Base-by-base conservation (phyloP, 371 early-diverging fungal genomes). In the Chytridium lagenaria region DNA sequence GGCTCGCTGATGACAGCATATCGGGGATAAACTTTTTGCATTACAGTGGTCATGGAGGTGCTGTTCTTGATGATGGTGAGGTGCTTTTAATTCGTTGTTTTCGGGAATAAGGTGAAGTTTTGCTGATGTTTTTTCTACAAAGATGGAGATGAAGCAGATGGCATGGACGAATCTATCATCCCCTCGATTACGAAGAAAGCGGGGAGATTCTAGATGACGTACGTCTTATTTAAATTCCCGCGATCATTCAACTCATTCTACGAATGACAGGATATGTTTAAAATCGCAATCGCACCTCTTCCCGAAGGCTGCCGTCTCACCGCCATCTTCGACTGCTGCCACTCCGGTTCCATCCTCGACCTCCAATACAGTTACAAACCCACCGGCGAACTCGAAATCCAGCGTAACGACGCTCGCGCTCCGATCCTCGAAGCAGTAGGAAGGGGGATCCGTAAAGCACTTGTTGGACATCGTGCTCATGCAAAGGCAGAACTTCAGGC, bases 161-260 rank as follows among this genome's bases (percentile, higher is more conserved):
- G 93, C 2, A 86, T 75, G 66, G 93, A 92, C 76, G 91, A 92
- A 71, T 89, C 91, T 1, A 92, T 94, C 67, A 87, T 89, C 57
- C 97, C 97, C 10, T 80, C 93, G 97, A 97, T 78, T 92, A 90
- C 78, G 70, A 82, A 49, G 67, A 66, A 0, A 85, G 86, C 30
- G 97, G 97, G 2, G 83, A 89, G 73, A 92, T 97, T 52, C 72
- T 85, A 44, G 96, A 95, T 79, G 95, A 96, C 81, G 89, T 84
- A 70, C 87, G 59, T 39, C n/a, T 59, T 63, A 26, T 31, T 63
- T 12, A 5, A n/a, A n/a, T n/a, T n/a, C n/a, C n/a, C n/a, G n/a
- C n/a, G n/a, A n/a, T n/a, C n/a, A n/a, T n/a, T n/a, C n/a, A n/a
- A n/a, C n/a, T n/a, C n/a, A n/a, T n/a, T n/a, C n/a, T n/a, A 55